Base-by-base conservation (phyloP, 352 stramenopile species). In the Hyphochytrium catenoides region DNA sequence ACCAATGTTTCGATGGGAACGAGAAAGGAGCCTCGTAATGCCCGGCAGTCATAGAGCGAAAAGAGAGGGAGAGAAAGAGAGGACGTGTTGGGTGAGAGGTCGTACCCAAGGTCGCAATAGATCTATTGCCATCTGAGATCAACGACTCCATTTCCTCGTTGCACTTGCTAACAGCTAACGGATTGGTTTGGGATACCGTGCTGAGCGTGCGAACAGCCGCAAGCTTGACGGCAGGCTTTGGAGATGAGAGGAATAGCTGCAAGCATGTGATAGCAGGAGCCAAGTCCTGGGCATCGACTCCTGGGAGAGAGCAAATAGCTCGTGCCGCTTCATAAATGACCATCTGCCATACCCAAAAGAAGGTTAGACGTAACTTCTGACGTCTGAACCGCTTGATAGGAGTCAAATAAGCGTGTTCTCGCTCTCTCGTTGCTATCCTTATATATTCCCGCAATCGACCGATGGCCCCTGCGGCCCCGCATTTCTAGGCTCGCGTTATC, bases 261-360 rank as follows among this genome's bases (percentile, higher is more conserved):
- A 99, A 62, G 18, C 96, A 87, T 11, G 91, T 93, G 46, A 99
- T 86, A 31, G 89, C 88, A 31, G 92, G 84, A 25, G 62, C 82
- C 36, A 99, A 47, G 47, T 98, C 90, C 42, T 86, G 74, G 3
- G 82, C 68, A 45, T 96, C 83, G n/a, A 95, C 68, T 8, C 53
- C 54, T 15, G 84, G 85, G 6, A 99, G 63, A 21, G 71, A 60
- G 57, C 91, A 97, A 20, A 98, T 77, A 5, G 88, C 81, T 40
- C 78, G 75, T 3, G 91, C 91, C 2, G 91, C 90, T 60, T 99
- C 92, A 52, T 96, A 97, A 19, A 97, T 91, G n/a, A 99, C 89
- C 70, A 98, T 95, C 69, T 97, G 54, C 21, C 28, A 31, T 25
- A 35, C 23, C 25, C 6, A 30, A n/a, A n/a, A 30, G n/a, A n/a